Conservation (phyloP, 331 rosid species). For the Cydonia oblonga region DNA sequence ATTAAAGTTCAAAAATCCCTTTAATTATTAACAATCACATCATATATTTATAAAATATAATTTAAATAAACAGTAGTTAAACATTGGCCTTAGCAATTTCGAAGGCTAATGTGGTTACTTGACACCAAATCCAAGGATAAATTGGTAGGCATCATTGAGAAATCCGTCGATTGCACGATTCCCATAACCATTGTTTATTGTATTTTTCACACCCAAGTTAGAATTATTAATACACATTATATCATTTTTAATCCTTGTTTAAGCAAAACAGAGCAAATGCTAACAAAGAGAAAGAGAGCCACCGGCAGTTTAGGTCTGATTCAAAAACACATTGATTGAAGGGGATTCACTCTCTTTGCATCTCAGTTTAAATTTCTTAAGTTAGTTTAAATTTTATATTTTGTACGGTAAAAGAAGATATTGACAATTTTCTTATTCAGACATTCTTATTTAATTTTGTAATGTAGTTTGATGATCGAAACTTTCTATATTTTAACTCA, state of each 20-base stretch:
- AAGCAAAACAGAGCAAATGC: background rate
- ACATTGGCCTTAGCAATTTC: too few relatives aligned
- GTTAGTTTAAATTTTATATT: too few relatives aligned
- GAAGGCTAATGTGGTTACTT: constrained; percentile 4
- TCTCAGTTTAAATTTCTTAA: too few relatives aligned
- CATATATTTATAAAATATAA: too few relatives aligned
- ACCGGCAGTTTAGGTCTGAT: background rate
- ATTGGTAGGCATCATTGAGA: constrained; percentile 29
- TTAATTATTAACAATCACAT: too few relatives aligned
- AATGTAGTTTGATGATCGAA: background rate
- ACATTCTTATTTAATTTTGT: background rate
- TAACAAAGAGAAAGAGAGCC: background rate
- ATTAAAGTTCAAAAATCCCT: too few relatives aligned
- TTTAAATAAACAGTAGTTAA: too few relatives aligned
- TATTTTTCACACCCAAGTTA: constrained; percentile 8
- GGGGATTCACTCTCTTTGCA: background rate
- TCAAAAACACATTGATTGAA: background rate
- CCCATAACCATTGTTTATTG: constrained; percentile 31
- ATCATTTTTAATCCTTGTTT: constrained; percentile 11
- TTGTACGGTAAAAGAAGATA: too few relatives aligned
- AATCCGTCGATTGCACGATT: constrained; percentile 51
- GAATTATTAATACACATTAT: constrained; percentile 2
- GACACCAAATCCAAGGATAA: background rate
- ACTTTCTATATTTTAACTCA: background rate
- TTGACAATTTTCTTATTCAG: too few relatives aligned